Base-by-base conservation (phyloP, 768 basidiomycete genomes). In the Rhodotorula sphaerocarpa region DNA sequence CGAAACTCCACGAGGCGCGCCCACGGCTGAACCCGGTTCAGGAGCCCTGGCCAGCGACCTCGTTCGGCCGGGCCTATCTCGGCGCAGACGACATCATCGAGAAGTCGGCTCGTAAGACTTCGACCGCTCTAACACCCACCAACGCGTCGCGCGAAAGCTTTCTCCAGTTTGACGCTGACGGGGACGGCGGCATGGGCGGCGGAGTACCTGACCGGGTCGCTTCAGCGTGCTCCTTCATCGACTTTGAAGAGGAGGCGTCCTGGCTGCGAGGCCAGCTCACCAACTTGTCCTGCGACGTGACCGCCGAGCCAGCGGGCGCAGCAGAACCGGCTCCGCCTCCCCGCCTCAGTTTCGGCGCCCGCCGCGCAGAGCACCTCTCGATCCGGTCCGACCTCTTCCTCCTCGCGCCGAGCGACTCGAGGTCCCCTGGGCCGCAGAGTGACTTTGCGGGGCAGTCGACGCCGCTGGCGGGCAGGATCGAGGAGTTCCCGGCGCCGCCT, bases 61-160 rank as follows among this genome's bases (percentile, higher is more conserved):
- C 57, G 1, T 65, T 55, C 34, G 57, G 47, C 3, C 63, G 57
- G 23, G 57, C 51, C 42, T 59, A 65, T 39, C 48, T 65, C 48
- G 63, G 53, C 33, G 18, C 30, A 25, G 7, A 15, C 16, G 31
- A 34, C 46, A n/a, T n/a, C n/a, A n/a, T n/a, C n/a, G n/a, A n/a
- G n/a, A n/a, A n/a, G n/a, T n/a, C n/a, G n/a, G n/a, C n/a, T n/a
- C n/a, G n/a, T n/a, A n/a, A n/a, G n/a, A n/a, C n/a, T 21, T 28
- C 48, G 15, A 16, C 23, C 11, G 2, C 7, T 5, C 47, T 42
- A 6, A 20, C 36, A 5, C 21, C 57, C 1, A 47, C 34, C 33
- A 9, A 33, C n/a, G 18, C 15, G 3, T 63, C 61, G 2, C 11
- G 28, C 12, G 7, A 30, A 33, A 64, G 63, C 57, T 64, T 43